Base-by-base conservation (phyloP, 306 rosid genomes). In the Trifolium repens region DNA sequence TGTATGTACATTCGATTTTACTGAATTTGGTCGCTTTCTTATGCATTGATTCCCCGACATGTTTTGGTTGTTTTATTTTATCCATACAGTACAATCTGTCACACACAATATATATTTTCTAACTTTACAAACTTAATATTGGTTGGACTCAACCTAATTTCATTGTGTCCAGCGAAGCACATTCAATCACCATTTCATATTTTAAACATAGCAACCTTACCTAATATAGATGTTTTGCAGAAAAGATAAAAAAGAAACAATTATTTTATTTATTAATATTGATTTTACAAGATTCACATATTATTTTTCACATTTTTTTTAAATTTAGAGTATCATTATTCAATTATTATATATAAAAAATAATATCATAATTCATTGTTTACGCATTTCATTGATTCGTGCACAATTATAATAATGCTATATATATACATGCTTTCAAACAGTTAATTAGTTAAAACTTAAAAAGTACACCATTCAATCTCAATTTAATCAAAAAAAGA, bases 41-140 rank as follows among this genome's bases (percentile, higher is more conserved):
- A 49, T 26, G 49, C 65, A 79, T 62, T 82, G 91, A 88, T 88
- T 89, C 90, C 80, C 88, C 88, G 84, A 85, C 91, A 84, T 68
- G 39, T 66, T 72, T 74, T 81, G 80, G 66, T 60, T 60, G 80
- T 74, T 60, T 73, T 19, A 67, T 67, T 60, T 73, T 19, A 67
- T 70, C 76, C 78, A 69, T n/a, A 74, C 71, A 46, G 81, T 83
- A 83, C 87, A 86, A 71, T 88, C 91, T 83, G 84, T 82, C 86
- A 84, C 87, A 68, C 75, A 10, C 67, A 69, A 73, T 87, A 30
- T 30, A 22, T 30, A 30, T 32, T 32, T 39, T 71, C 81, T 50
- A 78, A 46, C 61, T 52, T 57, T 77, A 15, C 71, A 19, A 84
- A 63, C 52, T 13, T 12, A 14, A 46, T 30, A 43, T 58, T 75